Evolutionary conservation across 75 land plant species (phyloP).

Genomic region (Sequoia sempervirens): DNA sequence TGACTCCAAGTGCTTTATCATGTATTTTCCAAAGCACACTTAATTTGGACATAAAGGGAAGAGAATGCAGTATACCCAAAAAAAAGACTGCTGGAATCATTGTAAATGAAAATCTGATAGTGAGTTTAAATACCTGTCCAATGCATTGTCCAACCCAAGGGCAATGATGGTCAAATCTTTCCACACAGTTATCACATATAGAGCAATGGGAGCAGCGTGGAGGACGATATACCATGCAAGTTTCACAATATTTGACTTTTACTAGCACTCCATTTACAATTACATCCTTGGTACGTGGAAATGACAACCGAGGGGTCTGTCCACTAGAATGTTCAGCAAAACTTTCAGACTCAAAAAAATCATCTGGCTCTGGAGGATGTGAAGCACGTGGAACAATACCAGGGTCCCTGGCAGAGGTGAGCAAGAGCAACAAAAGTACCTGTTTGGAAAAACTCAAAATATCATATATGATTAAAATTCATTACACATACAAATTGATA

Average conservation of each 20-base stretch:
- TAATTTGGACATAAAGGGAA: background rate
- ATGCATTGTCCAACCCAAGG: slow-evolving; percentile 98
- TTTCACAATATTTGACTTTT: slow-evolving; percentile 79
- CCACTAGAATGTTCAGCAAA: slow-evolving; percentile 56
- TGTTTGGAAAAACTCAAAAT: slow-evolving; percentile 10
- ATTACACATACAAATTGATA: background rate
- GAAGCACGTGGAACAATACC: slow-evolving; percentile 87
- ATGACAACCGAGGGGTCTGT: slow-evolving; percentile 67
- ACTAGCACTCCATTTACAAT: slow-evolving; percentile 62
- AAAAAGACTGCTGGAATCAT: background rate
- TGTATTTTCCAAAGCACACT: background rate
- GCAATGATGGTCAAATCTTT: slow-evolving; percentile 91
- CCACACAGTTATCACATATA: slow-evolving; percentile 89
- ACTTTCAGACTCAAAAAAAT: slow-evolving; percentile 24
- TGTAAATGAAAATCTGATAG: background rate
- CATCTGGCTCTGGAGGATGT: slow-evolving; percentile 84
- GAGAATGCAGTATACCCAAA: background rate
- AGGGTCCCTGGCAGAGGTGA: slow-evolving; percentile 87
- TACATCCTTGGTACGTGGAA: slow-evolving; percentile 77
- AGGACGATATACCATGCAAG: slow-evolving; percentile 90
- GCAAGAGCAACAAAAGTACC: slow-evolving; percentile 70
- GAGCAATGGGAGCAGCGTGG: slow-evolving; percentile 93
- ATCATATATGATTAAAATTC: background rate
- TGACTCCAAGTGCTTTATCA: background rate
- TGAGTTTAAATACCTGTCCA: slow-evolving; percentile 51